These are phyloP conservation scores for Solanum hybrid DNA, from an alignment of 305 asterid genomes.

Conservation along the genomic window DNA sequence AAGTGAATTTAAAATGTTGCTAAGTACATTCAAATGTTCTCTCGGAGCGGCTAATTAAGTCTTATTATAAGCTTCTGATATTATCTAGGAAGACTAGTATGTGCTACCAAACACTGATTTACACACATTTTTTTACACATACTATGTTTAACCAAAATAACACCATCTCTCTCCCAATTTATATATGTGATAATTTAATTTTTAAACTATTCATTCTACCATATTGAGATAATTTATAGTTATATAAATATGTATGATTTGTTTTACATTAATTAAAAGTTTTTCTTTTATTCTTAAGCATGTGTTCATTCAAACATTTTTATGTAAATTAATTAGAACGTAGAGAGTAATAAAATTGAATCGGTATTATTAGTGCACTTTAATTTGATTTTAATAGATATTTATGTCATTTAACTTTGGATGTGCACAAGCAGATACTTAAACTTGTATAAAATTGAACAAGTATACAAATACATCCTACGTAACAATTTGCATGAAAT, in stretches of 20 bases:
- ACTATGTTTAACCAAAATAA: constrained; percentile 7
- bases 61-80: constrained; percentile 5
- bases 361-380: neutral
- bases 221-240: neutral
- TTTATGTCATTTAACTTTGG: neutral
- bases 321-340: neutral
- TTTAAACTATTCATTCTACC: neutral
- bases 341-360: neutral
- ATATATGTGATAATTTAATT: too few relatives aligned
- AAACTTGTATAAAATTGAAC: too few relatives aligned
- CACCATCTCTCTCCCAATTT: neutral
- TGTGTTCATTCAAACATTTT: neutral
- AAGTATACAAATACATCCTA: too few relatives aligned
- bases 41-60: neutral
- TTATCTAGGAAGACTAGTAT: constrained; percentile 22
- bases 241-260: neutral
- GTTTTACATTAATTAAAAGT: too few relatives aligned
- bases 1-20: constrained; percentile 5
- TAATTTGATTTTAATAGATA: neutral
- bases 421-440: too few relatives aligned
- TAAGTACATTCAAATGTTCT: constrained; percentile 6
- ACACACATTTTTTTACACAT: constrained; percentile 24
- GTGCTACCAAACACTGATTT: constrained; percentile 25
- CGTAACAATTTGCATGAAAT: neutral
- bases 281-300: neutral